Evolutionary conservation across 23 red algal genomes (phyloP).

Genomic region (Pyropia haitanensis): DNA sequence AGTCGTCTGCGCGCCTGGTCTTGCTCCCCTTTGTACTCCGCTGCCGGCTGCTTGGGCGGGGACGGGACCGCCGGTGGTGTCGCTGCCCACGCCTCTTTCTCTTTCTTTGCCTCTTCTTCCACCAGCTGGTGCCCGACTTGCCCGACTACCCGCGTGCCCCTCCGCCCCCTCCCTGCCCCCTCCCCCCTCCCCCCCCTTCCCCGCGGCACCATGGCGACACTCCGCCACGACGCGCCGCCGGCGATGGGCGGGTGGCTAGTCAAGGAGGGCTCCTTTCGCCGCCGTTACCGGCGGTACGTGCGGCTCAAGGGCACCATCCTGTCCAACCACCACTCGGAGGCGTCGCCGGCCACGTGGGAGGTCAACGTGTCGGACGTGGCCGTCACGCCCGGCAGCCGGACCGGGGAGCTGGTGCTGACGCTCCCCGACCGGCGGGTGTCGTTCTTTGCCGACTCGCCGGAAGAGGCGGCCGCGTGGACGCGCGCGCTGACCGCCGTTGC

Average conservation of each 20-base stretch:
- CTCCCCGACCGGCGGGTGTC: constrained; percentile 62
- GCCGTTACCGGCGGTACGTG: constrained; percentile 62
- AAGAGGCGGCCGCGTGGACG: constrained; percentile 40
- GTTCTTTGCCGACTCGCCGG: constrained; percentile 57
- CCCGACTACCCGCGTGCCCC: no score
- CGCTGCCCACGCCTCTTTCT: no score
- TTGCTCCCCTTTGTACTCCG: no score
- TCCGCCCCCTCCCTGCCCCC: no score
- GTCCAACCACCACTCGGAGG: constrained; percentile 64
- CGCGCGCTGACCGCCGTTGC: constrained; percentile 46
- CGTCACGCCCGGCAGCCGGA: constrained; percentile 33
- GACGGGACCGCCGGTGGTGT: no score
- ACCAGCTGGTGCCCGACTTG: no score
- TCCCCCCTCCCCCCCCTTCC: no score
- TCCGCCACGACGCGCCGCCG: constrained; percentile 41
- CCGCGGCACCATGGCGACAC: not conserved
- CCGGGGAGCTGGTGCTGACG: constrained; percentile 48
- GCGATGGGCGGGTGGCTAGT: constrained; percentile 73
- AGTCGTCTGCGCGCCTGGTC: no score
- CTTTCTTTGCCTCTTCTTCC: no score
- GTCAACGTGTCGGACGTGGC: constrained; percentile 61
- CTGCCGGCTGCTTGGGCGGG: no score
- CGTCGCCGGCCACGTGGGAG: constrained; percentile 55
- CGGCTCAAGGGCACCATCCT: constrained; percentile 46
- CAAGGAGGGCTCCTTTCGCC: constrained; percentile 67